Base-by-base conservation (phyloP, 345 rosid species). In the Brassica napus region DNA sequence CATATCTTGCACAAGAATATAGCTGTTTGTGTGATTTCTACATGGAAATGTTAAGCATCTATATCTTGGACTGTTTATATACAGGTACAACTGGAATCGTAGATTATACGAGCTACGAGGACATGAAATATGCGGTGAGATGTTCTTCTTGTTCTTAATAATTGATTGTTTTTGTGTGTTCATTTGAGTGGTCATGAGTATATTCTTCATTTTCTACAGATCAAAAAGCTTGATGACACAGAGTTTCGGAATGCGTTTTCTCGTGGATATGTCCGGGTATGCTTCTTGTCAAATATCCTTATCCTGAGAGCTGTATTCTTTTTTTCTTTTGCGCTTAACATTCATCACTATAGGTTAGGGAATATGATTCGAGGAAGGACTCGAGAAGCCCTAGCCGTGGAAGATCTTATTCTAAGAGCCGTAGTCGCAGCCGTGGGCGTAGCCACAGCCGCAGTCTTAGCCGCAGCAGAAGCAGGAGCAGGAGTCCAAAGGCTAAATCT, bases 51-150 rank as follows among this genome's bases (percentile, higher is more conserved):
- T 16, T 42, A 18, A 18, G 0, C 18, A 18, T 18, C 18, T 18
- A 23, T 30, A 7, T 42, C 42, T 42, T 75, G 71, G 68, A 65
- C 68, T 57, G 11, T 63, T 35, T 44, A 42, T 74, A 68, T 72
- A 52, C 78, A 95, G 99, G 97, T 42, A 93, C 94, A 71, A 90
- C 94, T 8, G 99, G 99, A 68, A 88, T 95, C 14, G 98, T 91
- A 44, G 99, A 93, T 72, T 95, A 95, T 77, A 91, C 94, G 62
- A 93, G 82, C 79, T 92, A 93, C 80, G 99, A 93, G 42, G 99
- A 93, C 83, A 93, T 95, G 99, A 95, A 88, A 82, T 91, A 91
- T 77, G 98, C 99, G 42, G 99, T 95, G 88, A 87, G 97, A 85
- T 60, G 6, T 69, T 23, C 80, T 58, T 54, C 63, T 71, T 32